phyloP scores from a whole-genome alignment of 116 monocot species.

The Dioscorea cayenensis region DNA sequence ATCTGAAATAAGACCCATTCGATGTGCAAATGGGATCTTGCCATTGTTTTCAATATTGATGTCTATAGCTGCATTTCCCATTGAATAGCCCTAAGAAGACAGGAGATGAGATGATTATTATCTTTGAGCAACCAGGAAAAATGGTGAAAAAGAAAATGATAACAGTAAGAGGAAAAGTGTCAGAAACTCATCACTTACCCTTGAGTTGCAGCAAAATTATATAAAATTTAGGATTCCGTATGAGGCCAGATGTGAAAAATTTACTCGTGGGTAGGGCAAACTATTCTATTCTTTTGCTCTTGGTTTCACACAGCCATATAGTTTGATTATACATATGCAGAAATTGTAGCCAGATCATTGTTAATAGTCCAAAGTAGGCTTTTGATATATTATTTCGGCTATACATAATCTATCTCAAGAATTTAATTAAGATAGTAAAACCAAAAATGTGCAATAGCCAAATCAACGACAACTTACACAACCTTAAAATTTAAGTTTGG shows the following conservation, averaged over 20 bases:
- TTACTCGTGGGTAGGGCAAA: too few species aligned
- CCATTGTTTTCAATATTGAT: constrained; percentile 65
- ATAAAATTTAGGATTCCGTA: background rate
- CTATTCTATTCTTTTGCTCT: too few species aligned
- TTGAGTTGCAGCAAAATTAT: background rate
- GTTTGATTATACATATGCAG: too few species aligned
- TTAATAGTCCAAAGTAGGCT: background rate
- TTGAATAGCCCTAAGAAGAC: constrained; percentile 59
- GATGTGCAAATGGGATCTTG: constrained; percentile 85
- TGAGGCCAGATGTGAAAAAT: too few species aligned
- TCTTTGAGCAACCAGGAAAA: background rate
- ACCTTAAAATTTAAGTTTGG: constrained; percentile 86
- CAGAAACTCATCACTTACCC: background rate
- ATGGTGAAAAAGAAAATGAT: background rate
- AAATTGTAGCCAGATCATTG: too few species aligned
- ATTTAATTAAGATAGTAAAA: background rate
- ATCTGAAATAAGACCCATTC: constrained; percentile 84
- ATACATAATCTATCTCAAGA: background rate
- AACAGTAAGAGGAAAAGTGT: background rate
- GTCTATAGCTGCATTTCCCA: constrained; percentile 74
- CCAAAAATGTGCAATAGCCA: background rate
- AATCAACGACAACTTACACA: background rate
- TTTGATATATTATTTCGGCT: background rate
- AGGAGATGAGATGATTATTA: background rate
- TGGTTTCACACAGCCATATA: too few species aligned